Percentiles rank a stretch among this genome's conserved stretches.
phyloP scores from a whole-genome alignment of 2,329 filamentous ascomycete species.

The Purpureocillium takamizusanense region DNA sequence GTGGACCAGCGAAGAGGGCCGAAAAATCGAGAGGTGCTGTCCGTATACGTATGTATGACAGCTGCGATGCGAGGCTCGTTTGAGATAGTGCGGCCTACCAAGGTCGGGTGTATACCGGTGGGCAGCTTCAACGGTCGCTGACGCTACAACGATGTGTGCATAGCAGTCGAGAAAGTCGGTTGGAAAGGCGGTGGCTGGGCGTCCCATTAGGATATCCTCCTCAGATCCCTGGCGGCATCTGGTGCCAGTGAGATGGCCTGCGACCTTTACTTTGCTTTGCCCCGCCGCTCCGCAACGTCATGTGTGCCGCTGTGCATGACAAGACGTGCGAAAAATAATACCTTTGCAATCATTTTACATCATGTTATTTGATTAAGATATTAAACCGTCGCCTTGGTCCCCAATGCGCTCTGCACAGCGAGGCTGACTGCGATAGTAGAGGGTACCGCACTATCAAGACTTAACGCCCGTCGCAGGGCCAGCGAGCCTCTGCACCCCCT shows the following conservation, averaged over 20 bases:
- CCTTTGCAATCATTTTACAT: not conserved
- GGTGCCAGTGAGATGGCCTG: constrained; percentile 2
- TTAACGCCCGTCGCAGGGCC: constrained; percentile 11
- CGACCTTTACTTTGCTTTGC: not conserved
- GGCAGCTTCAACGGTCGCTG: too few species aligned
- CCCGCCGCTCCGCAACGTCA: not conserved
- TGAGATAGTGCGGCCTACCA: too few species aligned
- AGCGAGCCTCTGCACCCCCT: too few species aligned
- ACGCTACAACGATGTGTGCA: too few species aligned
- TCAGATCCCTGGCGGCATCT: not conserved
- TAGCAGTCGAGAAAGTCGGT: not conserved
- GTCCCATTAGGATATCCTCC: not conserved
- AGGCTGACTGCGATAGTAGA: not conserved
- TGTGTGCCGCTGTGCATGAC: too few species aligned
- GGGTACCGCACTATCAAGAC: constrained; percentile 17
- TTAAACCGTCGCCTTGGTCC: constrained; percentile 4
- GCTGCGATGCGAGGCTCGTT: too few species aligned
- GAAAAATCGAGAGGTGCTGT: too few species aligned
- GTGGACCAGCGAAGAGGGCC: too few species aligned
- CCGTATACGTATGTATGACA: too few species aligned
- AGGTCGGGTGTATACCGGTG: too few species aligned
- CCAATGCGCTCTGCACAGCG: not conserved
- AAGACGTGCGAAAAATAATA: not conserved
- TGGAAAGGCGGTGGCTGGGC: constrained; percentile 5
- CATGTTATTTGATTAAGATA: constrained; percentile 1